Evolutionary conservation across 1,139 yeast species (phyloP).

Genomic region (Diutina neorugosa): DNA sequence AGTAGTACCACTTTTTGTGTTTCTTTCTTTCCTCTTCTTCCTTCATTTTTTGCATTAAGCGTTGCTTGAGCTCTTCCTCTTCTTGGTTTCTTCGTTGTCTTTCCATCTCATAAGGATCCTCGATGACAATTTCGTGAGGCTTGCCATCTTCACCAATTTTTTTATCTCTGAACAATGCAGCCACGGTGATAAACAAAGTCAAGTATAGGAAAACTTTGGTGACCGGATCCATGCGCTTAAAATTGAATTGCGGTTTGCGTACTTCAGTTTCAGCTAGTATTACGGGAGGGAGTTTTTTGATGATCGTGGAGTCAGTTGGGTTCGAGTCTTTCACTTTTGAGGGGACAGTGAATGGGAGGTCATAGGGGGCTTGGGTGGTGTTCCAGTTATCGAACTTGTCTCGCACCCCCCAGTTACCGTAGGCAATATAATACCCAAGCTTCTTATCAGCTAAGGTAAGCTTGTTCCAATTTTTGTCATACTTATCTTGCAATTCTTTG

Average conservation of each 20-base stretch:
- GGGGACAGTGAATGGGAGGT: conserved; percentile 43
- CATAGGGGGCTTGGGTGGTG: conserved; percentile 29
- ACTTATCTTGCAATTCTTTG: conserved; percentile 39
- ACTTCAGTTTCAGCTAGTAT: conserved; percentile 35
- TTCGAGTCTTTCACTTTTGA: conserved; percentile 14
- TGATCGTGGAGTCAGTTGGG: conserved; percentile 15
- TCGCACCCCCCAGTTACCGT: conserved; percentile 56
- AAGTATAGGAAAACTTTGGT: conserved; percentile 40
- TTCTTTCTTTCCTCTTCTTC: not conserved
- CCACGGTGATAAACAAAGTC: conserved; percentile 26
- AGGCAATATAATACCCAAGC: conserved; percentile 44
- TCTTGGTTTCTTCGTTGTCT: not conserved
- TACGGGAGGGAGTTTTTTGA: conserved; percentile 25
- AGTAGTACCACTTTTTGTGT: conserved; percentile 1
- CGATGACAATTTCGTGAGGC: not conserved
- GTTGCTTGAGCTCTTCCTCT: not conserved
- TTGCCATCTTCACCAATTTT: conserved; percentile 1
- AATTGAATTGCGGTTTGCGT: conserved; percentile 36
- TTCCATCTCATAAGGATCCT: conserved; percentile 1
- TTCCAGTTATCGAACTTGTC: conserved; percentile 40
- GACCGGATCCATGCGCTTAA: conserved; percentile 41
- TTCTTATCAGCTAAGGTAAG: conserved; percentile 32
- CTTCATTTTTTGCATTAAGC: not conserved
- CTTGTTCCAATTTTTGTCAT: conserved; percentile 40
- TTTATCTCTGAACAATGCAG: conserved; percentile 20